phyloP scores from a whole-genome alignment of 2,329 filamentous ascomycete genomes.

The Fusarium tanahbumbuense region DNA sequence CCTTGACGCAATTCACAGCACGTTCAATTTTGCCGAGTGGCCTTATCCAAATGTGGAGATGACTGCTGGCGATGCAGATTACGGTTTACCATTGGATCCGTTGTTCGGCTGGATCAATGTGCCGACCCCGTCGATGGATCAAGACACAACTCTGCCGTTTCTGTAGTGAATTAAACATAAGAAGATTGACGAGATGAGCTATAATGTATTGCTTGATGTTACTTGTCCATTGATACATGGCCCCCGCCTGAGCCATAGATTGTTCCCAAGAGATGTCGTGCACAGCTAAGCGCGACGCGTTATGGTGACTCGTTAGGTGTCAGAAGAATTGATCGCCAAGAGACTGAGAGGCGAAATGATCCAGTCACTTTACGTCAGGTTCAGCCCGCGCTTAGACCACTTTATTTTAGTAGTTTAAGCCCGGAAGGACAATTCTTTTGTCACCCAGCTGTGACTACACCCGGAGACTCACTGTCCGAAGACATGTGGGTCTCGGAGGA shows the following conservation, averaged over 20 bases:
- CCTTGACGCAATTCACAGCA: neutral
- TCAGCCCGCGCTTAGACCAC: too few relatives aligned
- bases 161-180: neutral
- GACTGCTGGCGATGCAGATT: neutral
- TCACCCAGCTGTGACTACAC: neutral
- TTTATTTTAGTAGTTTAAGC: too few relatives aligned
- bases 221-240: neutral
- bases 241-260: neutral
- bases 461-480: conserved; percentile 2
- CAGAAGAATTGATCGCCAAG: too few relatives aligned
- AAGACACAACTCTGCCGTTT: fast-evolving
- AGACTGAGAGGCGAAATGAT: too few relatives aligned
- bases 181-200: fast-evolving
- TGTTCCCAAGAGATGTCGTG: neutral
- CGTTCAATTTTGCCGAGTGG: neutral
- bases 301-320: too few relatives aligned
- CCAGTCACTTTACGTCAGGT: too few relatives aligned
- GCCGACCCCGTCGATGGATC: neutral
- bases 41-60: neutral
- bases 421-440: too few relatives aligned
- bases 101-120: conserved; percentile 23
- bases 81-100: neutral
- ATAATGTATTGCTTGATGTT: neutral
- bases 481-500: neutral
- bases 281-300: too few relatives aligned